Evolutionary conservation across 768 basidiomycete species (phyloP).

Genomic region (Suillus americanus): DNA sequence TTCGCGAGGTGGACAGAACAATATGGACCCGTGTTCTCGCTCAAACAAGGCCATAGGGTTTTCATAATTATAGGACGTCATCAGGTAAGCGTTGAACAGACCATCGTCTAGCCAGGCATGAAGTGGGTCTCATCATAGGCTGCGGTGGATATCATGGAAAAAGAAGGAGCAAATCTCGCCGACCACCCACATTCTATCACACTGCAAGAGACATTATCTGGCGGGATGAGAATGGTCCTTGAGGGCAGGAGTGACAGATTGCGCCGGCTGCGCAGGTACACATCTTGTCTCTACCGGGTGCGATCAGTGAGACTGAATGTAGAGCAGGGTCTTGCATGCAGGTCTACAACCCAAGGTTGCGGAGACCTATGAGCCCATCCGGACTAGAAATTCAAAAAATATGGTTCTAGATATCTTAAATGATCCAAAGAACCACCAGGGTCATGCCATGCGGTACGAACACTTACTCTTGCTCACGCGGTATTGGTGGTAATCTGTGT

Average conservation of each 20-base stretch:
- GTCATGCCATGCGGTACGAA: not conserved
- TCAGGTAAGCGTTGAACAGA: constrained; percentile 4
- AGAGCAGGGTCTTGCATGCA: not conserved
- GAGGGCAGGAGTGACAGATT: constrained; percentile 29
- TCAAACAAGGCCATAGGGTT: constrained; percentile 42
- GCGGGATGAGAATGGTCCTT: constrained; percentile 32
- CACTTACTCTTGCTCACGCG: not conserved
- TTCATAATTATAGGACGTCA: constrained; percentile 26
- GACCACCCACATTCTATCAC: constrained; percentile 38
- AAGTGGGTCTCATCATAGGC: constrained; percentile 29
- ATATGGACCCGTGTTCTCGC: constrained; percentile 60
- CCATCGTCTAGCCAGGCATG: not conserved
- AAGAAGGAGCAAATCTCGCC: constrained; percentile 32
- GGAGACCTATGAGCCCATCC: not conserved
- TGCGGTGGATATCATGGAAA: constrained; percentile 41
- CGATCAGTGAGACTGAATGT: not conserved
- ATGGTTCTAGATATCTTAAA: not conserved
- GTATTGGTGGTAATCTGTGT: not conserved
- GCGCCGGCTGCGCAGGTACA: constrained; percentile 17
- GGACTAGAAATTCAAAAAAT: not conserved
- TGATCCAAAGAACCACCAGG: not conserved
- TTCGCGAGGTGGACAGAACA: constrained; percentile 58
- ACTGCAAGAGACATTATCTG: constrained; percentile 33
- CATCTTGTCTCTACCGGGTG: not conserved
- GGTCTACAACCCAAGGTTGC: not conserved